A percentile compares a stretch with the other conserved stretches of the same genome.
Conservation (phyloP, 2,329 filamentous ascomycete genomes). For the Davidsoniella neocaledoniae region DNA sequence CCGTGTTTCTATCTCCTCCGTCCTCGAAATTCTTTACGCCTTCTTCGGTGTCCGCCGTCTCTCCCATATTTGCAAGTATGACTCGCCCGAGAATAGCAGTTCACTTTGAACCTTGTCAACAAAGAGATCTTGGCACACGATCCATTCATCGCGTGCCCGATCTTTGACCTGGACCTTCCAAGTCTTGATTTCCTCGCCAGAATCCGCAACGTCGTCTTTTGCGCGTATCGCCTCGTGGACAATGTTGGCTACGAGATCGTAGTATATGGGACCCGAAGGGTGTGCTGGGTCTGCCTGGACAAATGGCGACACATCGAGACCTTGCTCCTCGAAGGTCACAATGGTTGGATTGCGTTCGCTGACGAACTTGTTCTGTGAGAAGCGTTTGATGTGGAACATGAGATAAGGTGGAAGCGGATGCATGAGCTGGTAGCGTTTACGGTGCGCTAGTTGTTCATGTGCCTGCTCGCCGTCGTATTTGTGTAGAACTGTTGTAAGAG, state of each 20-base stretch:
- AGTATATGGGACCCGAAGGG: constrained; percentile 64
- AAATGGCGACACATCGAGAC: constrained; percentile 76
- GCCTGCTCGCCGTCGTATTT: constrained; percentile 86
- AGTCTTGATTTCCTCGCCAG: constrained; percentile 70
- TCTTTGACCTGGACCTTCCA: constrained; percentile 89
- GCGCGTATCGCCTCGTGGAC: constrained; percentile 68
- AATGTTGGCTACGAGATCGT: constrained; percentile 91
- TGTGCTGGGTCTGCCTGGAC: constrained; percentile 69
- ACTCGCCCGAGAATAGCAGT: constrained; percentile 80
- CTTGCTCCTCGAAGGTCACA: constrained; percentile 76
- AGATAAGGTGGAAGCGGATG: constrained; percentile 86
- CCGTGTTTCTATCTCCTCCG: neutral
- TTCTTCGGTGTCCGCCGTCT: constrained; percentile 38
- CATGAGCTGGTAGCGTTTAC: constrained; percentile 74
- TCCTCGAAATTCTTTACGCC: neutral
- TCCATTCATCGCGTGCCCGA: constrained; percentile 70
- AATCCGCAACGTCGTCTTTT: constrained; percentile 73
- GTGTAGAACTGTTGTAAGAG: constrained; percentile 62
- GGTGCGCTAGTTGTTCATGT: constrained; percentile 76
- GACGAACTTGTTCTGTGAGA: constrained; percentile 92
- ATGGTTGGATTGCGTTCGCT: constrained; percentile 94
- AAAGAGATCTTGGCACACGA: constrained; percentile 83
- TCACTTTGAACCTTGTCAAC: constrained; percentile 82
- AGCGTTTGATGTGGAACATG: constrained; percentile 91
- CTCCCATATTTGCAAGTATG: constrained; percentile 95